Evolutionary conservation across 768 basidiomycete species (phyloP).

Genomic region (Pholiota conissans): DNA sequence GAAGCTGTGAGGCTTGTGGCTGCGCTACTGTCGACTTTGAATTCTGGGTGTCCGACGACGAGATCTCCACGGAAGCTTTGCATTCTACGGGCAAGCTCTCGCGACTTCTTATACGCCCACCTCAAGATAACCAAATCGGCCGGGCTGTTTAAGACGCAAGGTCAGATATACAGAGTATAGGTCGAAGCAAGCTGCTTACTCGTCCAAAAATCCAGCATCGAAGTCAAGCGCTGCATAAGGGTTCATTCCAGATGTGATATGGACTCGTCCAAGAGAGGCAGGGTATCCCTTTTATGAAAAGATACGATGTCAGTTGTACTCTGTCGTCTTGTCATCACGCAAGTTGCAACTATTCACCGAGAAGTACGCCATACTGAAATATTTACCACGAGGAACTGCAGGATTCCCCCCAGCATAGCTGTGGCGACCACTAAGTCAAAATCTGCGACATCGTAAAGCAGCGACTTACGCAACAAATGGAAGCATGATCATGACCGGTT

Average conservation of each 20-base stretch:
- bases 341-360: constrained; percentile 10
- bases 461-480: constrained; percentile 37
- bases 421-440: neutral
- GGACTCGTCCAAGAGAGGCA: constrained; percentile 44
- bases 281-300: constrained; percentile 40
- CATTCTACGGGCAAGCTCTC: constrained; percentile 60
- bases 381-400: constrained; percentile 19
- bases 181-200: constrained; percentile 28
- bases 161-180: neutral
- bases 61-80: constrained; percentile 40
- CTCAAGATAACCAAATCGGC: constrained; percentile 45
- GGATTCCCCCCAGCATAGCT: constrained; percentile 22
- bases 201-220: constrained; percentile 42
- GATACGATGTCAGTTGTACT: neutral
- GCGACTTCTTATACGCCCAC: constrained; percentile 54
- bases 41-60: constrained; percentile 33
- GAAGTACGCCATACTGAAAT: constrained; percentile 19
- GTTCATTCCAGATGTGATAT: constrained; percentile 44
- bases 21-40: constrained; percentile 30
- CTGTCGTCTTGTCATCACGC: neutral
- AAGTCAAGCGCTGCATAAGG: constrained; percentile 43
- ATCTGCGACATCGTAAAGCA: neutral
- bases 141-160: constrained; percentile 21
- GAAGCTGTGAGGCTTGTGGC: constrained; percentile 23
- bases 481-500: constrained; percentile 49